Base-by-base conservation (phyloP, 768 basidiomycete genomes). In the Astraeus odoratus region DNA sequence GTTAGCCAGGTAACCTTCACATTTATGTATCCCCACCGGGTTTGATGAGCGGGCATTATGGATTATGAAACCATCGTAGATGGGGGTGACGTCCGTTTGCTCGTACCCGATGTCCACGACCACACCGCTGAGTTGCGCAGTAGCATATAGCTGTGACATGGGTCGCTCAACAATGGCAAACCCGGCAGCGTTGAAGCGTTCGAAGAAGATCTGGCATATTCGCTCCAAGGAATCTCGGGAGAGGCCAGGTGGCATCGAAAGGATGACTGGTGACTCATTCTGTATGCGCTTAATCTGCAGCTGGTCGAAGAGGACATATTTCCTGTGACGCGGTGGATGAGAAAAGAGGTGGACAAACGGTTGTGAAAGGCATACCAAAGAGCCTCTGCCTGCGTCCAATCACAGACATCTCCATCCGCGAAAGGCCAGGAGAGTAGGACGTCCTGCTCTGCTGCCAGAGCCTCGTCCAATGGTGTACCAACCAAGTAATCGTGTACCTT, bases 301-400 rank as follows among this genome's bases (percentile, higher is more conserved):
- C 44, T 72, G 74, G 43, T 69, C 74, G 66, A 92, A 91, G 15
- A 96, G 74, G 40, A 87, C 67, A 55, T 94, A 71, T 69, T 93
- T 93, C 87, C 91, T 94, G 67, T n/a, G 26, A 43, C 27, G 38
- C 22, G 39, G 23, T 49, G 40, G 23, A 44, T 39, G 45, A 37
- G 51, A 36, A 40, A 37, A 49, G 25, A 39, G 37, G n/a, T n/a
- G 18, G 19, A 27, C 30, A 43, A n/a, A 9, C 37, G 22, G 16
- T 9, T n/a, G 42, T 29, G 24, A n/a, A 39, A 27, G 39, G 67
- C 81, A 40, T 59, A 92, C 92, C 91, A 91, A 42, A 96, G 70
- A 0, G 90, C 93, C 61, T 95, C 92, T 15, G 88, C 86, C 52
- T 90, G 89, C 16, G 70, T 74, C 81, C 83, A 95, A 58, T 94